A percentile compares a stretch with the other conserved stretches of the same genome.
Conservation (phyloP, 257 asterid genomes). For the Ballota nigra region DNA sequence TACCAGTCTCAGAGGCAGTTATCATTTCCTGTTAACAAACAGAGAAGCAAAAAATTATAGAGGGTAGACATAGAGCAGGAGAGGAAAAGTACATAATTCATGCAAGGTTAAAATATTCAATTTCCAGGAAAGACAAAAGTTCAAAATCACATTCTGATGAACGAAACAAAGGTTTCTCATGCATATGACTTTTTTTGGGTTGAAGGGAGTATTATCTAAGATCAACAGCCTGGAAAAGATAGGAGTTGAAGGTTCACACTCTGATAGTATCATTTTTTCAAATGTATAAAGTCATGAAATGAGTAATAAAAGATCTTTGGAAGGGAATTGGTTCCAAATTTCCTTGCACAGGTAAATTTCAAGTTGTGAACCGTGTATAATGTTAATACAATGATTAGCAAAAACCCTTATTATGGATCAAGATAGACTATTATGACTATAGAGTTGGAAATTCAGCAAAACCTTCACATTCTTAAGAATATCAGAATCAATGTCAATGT, state of each 20-base stretch:
- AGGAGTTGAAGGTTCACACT: background rate
- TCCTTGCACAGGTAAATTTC: background rate
- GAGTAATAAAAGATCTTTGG: background rate
- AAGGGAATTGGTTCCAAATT: slow-evolving; percentile 1
- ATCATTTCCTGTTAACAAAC: slow-evolving; percentile 66
- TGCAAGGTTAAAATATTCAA: background rate
- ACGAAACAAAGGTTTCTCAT: background rate
- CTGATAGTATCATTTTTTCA: too few relatives aligned
- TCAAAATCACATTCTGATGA: background rate
- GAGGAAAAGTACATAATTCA: slow-evolving; percentile 5
- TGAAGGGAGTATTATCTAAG: slow-evolving; percentile 5
- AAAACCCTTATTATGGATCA: slow-evolving; percentile 1
- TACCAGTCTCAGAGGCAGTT: slow-evolving; percentile 55
- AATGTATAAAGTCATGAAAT: too few relatives aligned
- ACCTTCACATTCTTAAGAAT: slow-evolving; percentile 74
- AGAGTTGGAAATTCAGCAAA: slow-evolving; percentile 11
- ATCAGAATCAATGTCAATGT: slow-evolving; percentile 66
- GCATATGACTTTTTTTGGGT: background rate
- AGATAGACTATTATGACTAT: background rate
- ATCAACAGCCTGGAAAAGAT: background rate
- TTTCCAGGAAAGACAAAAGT: background rate
- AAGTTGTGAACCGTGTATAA: slow-evolving; percentile 4
- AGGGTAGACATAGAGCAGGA: slow-evolving; percentile 3
- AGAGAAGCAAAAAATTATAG: slow-evolving; percentile 4
- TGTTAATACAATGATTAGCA: slow-evolving; percentile 6